A percentile compares a stretch with the other conserved stretches of the same genome.
phyloP scores from a whole-genome alignment of 805 yeast genomes.

The Saccharomyces paradoxus region DNA sequence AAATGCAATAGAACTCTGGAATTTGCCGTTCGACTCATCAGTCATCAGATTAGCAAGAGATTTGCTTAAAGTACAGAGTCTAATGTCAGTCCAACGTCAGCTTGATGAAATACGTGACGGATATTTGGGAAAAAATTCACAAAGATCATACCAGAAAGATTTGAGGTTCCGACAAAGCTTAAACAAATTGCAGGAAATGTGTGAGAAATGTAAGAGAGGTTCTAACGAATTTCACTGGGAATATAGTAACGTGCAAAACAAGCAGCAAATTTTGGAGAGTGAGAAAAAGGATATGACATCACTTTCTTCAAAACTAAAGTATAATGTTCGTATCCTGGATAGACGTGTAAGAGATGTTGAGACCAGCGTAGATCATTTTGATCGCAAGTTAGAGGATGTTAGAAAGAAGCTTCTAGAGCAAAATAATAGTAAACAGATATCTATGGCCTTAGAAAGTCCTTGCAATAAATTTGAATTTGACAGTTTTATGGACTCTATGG shows the following conservation, averaged over 20 bases:
- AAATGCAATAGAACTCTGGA: conserved; percentile 23
- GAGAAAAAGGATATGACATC: conserved; percentile 46
- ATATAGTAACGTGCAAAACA: conserved; percentile 18
- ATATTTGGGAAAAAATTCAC: background rate
- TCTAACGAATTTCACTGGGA: conserved; percentile 14
- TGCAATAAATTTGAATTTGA: conserved; percentile 16
- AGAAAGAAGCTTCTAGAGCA: conserved; percentile 10
- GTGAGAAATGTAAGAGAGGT: conserved; percentile 12
- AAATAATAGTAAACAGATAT: background rate
- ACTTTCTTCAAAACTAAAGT: conserved; percentile 51
- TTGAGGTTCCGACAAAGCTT: background rate
- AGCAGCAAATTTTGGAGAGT: conserved; percentile 30
- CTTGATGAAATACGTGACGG: background rate
- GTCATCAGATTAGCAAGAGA: conserved; percentile 25
- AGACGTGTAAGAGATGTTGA: conserved; percentile 62
- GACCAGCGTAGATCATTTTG: conserved; percentile 44
- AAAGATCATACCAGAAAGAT: background rate
- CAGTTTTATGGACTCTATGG: conserved; percentile 10
- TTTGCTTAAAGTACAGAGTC: conserved; percentile 5
- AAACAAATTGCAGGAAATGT: conserved; percentile 8
- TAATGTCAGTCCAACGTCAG: background rate
- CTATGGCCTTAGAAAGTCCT: conserved; percentile 1
- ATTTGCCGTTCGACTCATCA: conserved; percentile 27
- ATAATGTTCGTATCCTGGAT: conserved; percentile 53
- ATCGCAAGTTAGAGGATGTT: conserved; percentile 18